Evolutionary conservation across 805 yeast species (phyloP).

Genomic region (Torulaspora franciscae): DNA sequence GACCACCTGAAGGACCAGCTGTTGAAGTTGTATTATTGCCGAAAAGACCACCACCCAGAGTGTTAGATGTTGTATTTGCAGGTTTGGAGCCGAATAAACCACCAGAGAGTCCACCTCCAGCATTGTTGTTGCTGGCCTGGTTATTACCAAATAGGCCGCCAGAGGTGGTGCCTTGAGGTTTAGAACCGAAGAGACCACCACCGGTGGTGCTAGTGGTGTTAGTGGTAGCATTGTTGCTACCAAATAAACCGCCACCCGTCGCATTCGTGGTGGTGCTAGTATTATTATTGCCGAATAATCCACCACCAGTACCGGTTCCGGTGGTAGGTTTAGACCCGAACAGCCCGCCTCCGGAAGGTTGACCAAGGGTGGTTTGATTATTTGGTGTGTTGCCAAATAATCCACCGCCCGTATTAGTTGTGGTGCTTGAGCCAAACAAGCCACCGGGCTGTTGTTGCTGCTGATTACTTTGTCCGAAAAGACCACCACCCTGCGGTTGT

Average conservation of each 20-base stretch:
- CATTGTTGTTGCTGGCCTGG: slow-evolving; percentile 16
- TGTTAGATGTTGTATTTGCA: slow-evolving; percentile 34
- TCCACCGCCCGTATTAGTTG: slow-evolving; percentile 30
- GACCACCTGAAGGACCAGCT: slow-evolving; percentile 36
- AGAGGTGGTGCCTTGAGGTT: slow-evolving; percentile 27
- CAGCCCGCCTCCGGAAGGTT: slow-evolving; percentile 28
- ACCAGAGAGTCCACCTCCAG: slow-evolving; percentile 40
- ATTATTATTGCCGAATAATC: slow-evolving; percentile 37
- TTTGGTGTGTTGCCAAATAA: slow-evolving; percentile 26
- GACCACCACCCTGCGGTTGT: slow-evolving; percentile 22
- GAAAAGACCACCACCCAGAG: slow-evolving; percentile 34
- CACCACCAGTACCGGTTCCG: slow-evolving; percentile 34
- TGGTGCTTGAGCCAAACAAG: slow-evolving; percentile 31
- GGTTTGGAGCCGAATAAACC: slow-evolving; percentile 32
- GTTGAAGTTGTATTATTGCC: slow-evolving; percentile 27
- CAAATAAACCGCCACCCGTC: slow-evolving; percentile 36
- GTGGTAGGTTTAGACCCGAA: slow-evolving; percentile 42
- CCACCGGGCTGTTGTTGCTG: slow-evolving; percentile 28
- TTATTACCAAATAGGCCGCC: slow-evolving; percentile 41
- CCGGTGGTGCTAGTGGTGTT: slow-evolving; percentile 11
- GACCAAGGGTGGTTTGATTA: slow-evolving; percentile 21
- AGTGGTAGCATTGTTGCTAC: slow-evolving; percentile 23
- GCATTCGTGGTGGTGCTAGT: slow-evolving; percentile 9
- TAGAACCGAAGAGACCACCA: slow-evolving; percentile 41
- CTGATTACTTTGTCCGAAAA: slow-evolving; percentile 28